Evolutionary conservation across 2,329 filamentous ascomycete species (phyloP).

Genomic region (Fusarium chuoi): DNA sequence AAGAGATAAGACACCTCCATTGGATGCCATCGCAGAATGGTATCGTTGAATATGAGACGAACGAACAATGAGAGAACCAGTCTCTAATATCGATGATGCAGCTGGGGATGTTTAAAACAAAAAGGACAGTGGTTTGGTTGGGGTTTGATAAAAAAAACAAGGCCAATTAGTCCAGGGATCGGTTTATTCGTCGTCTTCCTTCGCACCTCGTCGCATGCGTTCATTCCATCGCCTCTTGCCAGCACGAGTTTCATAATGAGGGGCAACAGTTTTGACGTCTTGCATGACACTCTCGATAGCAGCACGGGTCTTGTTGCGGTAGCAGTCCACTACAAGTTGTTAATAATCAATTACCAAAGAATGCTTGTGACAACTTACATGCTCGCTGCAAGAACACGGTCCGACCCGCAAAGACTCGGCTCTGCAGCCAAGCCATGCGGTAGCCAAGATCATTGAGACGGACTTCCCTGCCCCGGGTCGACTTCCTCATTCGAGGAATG

Average conservation of each 20-base stretch:
- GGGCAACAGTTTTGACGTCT: constrained; percentile 77
- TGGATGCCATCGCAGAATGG: constrained; percentile 45
- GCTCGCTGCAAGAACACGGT: constrained; percentile 91
- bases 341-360: constrained; percentile 1
- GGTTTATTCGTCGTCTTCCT: constrained; percentile 45
- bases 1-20: constrained; percentile 21
- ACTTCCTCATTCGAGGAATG: constrained; percentile 78
- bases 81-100: constrained; percentile 29
- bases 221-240: constrained; percentile 84
- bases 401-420: constrained; percentile 86
- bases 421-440: constrained; percentile 96
- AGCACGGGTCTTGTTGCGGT: constrained; percentile 88
- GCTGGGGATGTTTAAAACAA: constrained; percentile 10
- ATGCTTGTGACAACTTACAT: constrained; percentile 67
- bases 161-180: not conserved
- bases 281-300: constrained; percentile 83
- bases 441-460: constrained; percentile 92
- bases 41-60: constrained; percentile 44
- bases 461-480: constrained; percentile 82
- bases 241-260: constrained; percentile 88
- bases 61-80: constrained; percentile 30
- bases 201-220: constrained; percentile 55
- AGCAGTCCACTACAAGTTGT: constrained; percentile 78
- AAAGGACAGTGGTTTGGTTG: constrained; percentile 9
- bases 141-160: constrained; percentile 1